These are phyloP conservation scores for Coccomyxa sp. DNA, from an alignment of 139 green algal genomes.

Conservation along the genomic window DNA sequence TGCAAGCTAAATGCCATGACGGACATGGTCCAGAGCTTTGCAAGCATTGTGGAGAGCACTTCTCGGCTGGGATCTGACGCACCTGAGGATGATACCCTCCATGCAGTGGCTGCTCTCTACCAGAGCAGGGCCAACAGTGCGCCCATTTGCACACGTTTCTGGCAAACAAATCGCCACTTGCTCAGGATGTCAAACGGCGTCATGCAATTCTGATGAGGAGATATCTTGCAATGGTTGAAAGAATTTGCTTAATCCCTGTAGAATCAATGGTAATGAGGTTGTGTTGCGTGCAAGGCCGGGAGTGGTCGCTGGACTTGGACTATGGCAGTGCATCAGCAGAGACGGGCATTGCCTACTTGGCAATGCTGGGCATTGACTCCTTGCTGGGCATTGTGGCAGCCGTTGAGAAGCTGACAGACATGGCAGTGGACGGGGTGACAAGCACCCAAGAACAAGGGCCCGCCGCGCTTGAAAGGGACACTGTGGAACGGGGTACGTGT, in stretches of 20 bases:
- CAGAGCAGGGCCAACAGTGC: slow-evolving; percentile 20
- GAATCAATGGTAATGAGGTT: neutral
- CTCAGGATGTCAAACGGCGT: neutral
- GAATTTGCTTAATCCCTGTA: neutral
- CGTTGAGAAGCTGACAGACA: slow-evolving; percentile 56
- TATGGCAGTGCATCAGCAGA: slow-evolving; percentile 20
- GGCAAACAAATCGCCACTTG: neutral
- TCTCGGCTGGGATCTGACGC: slow-evolving; percentile 18
- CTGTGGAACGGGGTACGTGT: slow-evolving; percentile 12
- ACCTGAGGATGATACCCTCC: slow-evolving; percentile 25
- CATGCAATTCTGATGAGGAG: neutral
- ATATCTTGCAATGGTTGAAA: neutral
- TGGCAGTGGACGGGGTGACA: slow-evolving; percentile 19
- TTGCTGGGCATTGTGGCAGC: slow-evolving; percentile 48
- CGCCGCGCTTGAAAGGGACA: neutral
- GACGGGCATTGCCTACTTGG: slow-evolving; percentile 35
- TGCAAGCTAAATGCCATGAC: slow-evolving; percentile 37
- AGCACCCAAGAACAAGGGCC: neutral
- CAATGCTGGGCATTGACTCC: slow-evolving; percentile 55
- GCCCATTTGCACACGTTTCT: neutral
- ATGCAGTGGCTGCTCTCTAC: slow-evolving; percentile 11
- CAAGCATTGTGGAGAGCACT: slow-evolving; percentile 28
- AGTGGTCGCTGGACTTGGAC: slow-evolving; percentile 40
- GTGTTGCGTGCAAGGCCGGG: slow-evolving; percentile 19
- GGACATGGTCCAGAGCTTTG: slow-evolving; percentile 25